A percentile compares a stretch with the other conserved stretches of the same genome.
These are phyloP conservation scores for Cornus florida DNA, from an alignment of 148 eudicot genomes.

Conservation along the genomic window DNA sequence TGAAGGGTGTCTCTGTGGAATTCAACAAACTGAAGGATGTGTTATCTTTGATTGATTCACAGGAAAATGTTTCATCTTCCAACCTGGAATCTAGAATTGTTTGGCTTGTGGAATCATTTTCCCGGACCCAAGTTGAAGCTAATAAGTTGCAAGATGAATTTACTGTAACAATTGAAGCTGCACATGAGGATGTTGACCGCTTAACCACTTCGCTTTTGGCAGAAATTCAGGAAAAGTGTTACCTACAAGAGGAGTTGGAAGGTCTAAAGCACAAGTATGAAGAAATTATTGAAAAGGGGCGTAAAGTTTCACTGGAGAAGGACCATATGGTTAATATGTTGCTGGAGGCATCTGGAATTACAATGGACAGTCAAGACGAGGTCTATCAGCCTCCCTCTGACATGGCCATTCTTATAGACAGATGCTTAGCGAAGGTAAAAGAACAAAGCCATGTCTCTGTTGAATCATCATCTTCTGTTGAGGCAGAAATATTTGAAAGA, in stretches of 20 bases:
- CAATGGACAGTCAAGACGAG: constrained; percentile 31
- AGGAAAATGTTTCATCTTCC: constrained; percentile 54
- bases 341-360: constrained; percentile 62
- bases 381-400: constrained; percentile 23
- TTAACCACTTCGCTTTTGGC: constrained; percentile 51
- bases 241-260: constrained; percentile 56
- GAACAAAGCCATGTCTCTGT: constrained; percentile 31
- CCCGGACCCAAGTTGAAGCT: constrained; percentile 51
- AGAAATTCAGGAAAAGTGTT: constrained; percentile 59
- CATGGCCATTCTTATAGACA: constrained; percentile 43
- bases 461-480: constrained; percentile 40
- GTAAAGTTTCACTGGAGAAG: constrained; percentile 54
- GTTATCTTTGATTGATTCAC: constrained; percentile 56
- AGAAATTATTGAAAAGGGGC: constrained; percentile 43
- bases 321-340: constrained; percentile 48
- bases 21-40: constrained; percentile 48
- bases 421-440: constrained; percentile 53
- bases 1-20: constrained; percentile 47
- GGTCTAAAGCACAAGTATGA: constrained; percentile 44
- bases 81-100: constrained; percentile 58
- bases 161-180: constrained; percentile 40
- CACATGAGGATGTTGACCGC: constrained; percentile 48
- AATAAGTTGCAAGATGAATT: constrained; percentile 51
- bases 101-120: constrained; percentile 71
- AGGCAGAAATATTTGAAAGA: constrained; percentile 43